Evolutionary conservation across 306 rosid genomes (phyloP), one percentile per base, ranked within the genome.

Genomic region (Hippophae rhamnoides): DNA sequence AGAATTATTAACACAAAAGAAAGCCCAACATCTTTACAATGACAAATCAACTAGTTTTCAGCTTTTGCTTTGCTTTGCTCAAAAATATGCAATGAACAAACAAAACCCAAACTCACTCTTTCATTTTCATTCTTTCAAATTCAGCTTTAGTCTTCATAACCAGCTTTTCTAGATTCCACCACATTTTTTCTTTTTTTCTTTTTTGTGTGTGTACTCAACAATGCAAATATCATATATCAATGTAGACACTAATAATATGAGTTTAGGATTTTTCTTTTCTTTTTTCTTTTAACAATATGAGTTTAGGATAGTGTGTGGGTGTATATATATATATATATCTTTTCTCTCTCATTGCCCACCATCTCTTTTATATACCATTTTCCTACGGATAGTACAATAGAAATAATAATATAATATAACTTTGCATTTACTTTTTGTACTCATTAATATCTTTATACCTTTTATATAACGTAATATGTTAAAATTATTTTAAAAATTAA

Each of bases 1-100:
- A 31, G 54, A 65, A 77, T 65, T 74, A 65, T 75, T 65, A 63
- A 62, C 56, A 63, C 58, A 57, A 79, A 60, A 61, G 47, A 49
- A 13, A 43, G 47, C 54, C 47, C 55, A 65, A 58, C 74, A 74
- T 77, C 77, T 69, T 74, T 48, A 69, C 67, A 56, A 13, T 40
- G 82, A 78, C 82, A 73, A 78, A 89, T 82, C 84, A 85, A 82
- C 79, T 63, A 18, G 65, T 64, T 58, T 63, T 49, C 40, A 43
- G 66, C 69, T 61, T 61, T 25, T 64, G 46, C 47, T 13, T 40
- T 78, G 63, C 54, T 60, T 76, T 54, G 56, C 75, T 57, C 69
- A 18, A 60, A 62, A 65, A 57, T 52, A 41, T 53, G 0, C 59
- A 65, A 76, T 58, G 45, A 69, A 55, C 55, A 68, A 57, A 52